Base-by-base conservation (phyloP, 75 land plant genomes). In the Larix kaempferi region DNA sequence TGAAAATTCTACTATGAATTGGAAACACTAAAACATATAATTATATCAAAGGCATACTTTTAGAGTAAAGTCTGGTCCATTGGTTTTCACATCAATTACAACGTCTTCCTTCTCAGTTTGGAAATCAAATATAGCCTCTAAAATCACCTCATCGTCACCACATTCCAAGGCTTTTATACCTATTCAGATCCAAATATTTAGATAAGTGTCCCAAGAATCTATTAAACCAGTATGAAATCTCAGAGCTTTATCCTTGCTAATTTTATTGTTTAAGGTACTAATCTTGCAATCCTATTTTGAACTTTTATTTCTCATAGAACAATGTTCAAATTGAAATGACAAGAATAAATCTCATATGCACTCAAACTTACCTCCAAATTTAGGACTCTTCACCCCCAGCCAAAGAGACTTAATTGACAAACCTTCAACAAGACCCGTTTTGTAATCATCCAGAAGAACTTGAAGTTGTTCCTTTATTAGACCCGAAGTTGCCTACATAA, bases 401-500 rank as follows among this genome's bases (percentile, higher is more conserved):
- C 57, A 35, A 35, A 79, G 44, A 33, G 67, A 59, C 73, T 76
- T 81, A 4, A 86, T n/a, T 27, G 37, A 60, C 16, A 86, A 54
- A 13, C 74, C 76, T n/a, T 75, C 65, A 71, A 86, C 63, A 22
- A 76, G n/a, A 26, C 86, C 86, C 74, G 83, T 75, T 37, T 80
- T 80, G 71, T 86, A 86, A 16, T 86, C 79, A 56, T 83, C 85
- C 35, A 86, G 76, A 15, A 86, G 56, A 33, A 86, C 82, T 80
- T 86, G 85, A 22, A 86, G 57, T 26, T 73, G 25, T 29, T 79
- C 76, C 57, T 73, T 86, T 57, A 83, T 58, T 37, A 86, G n/a
- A 35, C 74, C 77, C 17, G 82, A 57, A 13, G 74, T 78, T 72
- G 85, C 85, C 84, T 86, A 37, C 72, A 41, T 21, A 41, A 22